phyloP scores from a whole-genome alignment of 805 yeast genomes.

The Schwanniomyces occidentalis region DNA sequence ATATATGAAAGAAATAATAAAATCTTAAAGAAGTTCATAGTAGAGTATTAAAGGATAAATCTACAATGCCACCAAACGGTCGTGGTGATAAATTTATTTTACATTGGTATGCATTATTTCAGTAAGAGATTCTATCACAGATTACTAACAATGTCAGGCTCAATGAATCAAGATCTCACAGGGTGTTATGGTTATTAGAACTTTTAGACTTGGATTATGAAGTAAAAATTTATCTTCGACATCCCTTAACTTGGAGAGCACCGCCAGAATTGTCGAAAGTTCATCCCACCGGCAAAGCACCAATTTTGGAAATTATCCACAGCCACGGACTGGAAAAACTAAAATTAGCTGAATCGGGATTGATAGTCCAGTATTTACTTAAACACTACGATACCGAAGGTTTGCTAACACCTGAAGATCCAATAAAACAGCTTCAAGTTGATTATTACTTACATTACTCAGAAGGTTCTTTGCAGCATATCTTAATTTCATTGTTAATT shows the following conservation, averaged over 20 bases:
- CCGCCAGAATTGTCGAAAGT: slow-evolving; percentile 50
- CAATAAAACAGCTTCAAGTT: slow-evolving; percentile 42
- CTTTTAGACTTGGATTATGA: slow-evolving; percentile 56
- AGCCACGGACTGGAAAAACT: slow-evolving; percentile 37
- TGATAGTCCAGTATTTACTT: slow-evolving; percentile 38
- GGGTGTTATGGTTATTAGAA: slow-evolving; percentile 67
- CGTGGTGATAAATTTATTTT: slow-evolving; percentile 27
- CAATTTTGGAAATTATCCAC: slow-evolving; percentile 48
- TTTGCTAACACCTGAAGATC: slow-evolving; percentile 26
- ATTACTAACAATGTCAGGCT: slow-evolving; percentile 28
- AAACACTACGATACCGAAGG: slow-evolving; percentile 33
- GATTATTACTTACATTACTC: slow-evolving; percentile 57
- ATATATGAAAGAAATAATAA: too few species aligned
- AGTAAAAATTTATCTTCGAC: slow-evolving; percentile 52
- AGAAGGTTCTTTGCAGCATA: slow-evolving; percentile 63
- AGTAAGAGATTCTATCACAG: not conserved
- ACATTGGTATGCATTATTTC: slow-evolving; percentile 23
- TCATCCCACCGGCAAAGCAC: slow-evolving; percentile 66
- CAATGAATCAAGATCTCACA: slow-evolving; percentile 56
- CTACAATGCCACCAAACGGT: slow-evolving; percentile 2
- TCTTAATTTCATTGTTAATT: slow-evolving; percentile 39
- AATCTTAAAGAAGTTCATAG: too few species aligned
- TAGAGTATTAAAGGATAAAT: slow-evolving; percentile 1
- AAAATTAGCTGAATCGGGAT: slow-evolving; percentile 39
- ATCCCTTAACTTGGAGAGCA: slow-evolving; percentile 43